A percentile compares a stretch with the other conserved stretches of the same genome.
phyloP scores from a whole-genome alignment of 768 basidiomycete genomes.

The Cubamyces lactineus region DNA sequence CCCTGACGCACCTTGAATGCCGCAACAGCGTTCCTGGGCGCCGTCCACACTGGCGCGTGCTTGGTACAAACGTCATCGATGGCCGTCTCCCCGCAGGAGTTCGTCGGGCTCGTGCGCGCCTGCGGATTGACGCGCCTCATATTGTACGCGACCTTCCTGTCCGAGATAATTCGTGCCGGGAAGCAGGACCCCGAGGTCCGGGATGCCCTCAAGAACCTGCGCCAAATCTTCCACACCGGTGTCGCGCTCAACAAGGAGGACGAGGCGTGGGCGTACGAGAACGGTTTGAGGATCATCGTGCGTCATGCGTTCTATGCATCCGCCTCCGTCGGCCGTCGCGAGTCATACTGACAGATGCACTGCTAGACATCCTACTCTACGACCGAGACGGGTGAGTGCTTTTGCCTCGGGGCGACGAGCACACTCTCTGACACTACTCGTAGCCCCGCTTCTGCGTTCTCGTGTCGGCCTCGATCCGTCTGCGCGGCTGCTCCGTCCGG shows the following conservation, averaged over 20 bases:
- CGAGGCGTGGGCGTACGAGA: slow-evolving; percentile 22
- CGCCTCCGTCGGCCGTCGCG: not conserved
- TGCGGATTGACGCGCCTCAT: slow-evolving; percentile 20
- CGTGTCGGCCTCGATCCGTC: slow-evolving; percentile 1
- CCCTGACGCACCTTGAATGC: not conserved
- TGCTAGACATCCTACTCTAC: slow-evolving; percentile 14
- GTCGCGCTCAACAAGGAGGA: slow-evolving; percentile 26
- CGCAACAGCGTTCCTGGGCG: slow-evolving; percentile 11
- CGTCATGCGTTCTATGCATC: not conserved
- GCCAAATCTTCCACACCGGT: slow-evolving; percentile 25
- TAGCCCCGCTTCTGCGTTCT: slow-evolving; percentile 4
- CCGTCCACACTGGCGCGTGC: slow-evolving; percentile 12
- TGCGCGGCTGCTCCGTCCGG: slow-evolving; percentile 15
- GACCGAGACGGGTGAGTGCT: slow-evolving; percentile 19
- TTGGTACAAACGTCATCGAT: slow-evolving; percentile 25
- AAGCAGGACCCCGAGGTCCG: slow-evolving; percentile 8
- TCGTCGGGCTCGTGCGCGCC: slow-evolving; percentile 15
- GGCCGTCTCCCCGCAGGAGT: slow-evolving; percentile 16
- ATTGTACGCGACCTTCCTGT: slow-evolving; percentile 26
- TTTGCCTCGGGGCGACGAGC: too few relatives aligned
- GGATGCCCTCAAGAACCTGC: slow-evolving; percentile 5
- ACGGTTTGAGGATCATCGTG: slow-evolving; percentile 17
- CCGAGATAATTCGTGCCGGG: slow-evolving; percentile 18
- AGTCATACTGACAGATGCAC: not conserved
- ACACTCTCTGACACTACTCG: not conserved